phyloP scores from a whole-genome alignment of 2,329 filamentous ascomycete species.

The Colletotrichum destructivum region DNA sequence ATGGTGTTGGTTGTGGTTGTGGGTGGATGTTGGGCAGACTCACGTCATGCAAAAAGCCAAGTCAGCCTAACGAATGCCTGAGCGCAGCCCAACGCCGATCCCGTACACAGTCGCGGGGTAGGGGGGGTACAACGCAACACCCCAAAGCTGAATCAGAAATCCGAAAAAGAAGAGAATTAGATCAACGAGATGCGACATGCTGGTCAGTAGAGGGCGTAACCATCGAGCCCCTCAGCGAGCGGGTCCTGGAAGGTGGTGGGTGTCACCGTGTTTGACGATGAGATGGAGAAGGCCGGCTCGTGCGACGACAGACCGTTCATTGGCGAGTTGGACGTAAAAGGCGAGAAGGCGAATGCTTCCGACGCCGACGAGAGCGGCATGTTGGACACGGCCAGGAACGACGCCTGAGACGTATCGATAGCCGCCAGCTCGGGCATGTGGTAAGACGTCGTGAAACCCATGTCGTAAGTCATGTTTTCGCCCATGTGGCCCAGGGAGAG shows the following conservation, averaged over 20 bases:
- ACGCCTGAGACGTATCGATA: slow-evolving; percentile 35
- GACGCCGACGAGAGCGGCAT: slow-evolving; percentile 39
- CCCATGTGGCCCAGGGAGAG: slow-evolving; percentile 40
- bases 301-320: slow-evolving; percentile 37
- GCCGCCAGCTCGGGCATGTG: slow-evolving; percentile 36
- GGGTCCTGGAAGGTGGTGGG: slow-evolving; percentile 37
- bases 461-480: slow-evolving; percentile 37
- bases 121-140: slow-evolving; percentile 18
- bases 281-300: slow-evolving; percentile 42
- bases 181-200: slow-evolving; percentile 14
- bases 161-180: neutral
- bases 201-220: slow-evolving; percentile 27
- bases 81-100: slow-evolving; percentile 29
- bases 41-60: slow-evolving; percentile 25
- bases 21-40: slow-evolving; percentile 32
- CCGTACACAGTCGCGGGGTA: slow-evolving; percentile 13
- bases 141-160: slow-evolving; percentile 2
- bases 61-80: slow-evolving; percentile 37
- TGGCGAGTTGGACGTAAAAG: slow-evolving; percentile 36
- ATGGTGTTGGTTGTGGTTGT: neutral
- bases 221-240: slow-evolving; percentile 30
- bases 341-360: slow-evolving; percentile 37
- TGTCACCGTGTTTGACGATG: slow-evolving; percentile 41
- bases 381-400: slow-evolving; percentile 31
- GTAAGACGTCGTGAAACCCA: slow-evolving; percentile 28